Evolutionary conservation across 1,139 yeast genomes (phyloP).

Genomic region (Scheffersomyces cryptocercus): DNA sequence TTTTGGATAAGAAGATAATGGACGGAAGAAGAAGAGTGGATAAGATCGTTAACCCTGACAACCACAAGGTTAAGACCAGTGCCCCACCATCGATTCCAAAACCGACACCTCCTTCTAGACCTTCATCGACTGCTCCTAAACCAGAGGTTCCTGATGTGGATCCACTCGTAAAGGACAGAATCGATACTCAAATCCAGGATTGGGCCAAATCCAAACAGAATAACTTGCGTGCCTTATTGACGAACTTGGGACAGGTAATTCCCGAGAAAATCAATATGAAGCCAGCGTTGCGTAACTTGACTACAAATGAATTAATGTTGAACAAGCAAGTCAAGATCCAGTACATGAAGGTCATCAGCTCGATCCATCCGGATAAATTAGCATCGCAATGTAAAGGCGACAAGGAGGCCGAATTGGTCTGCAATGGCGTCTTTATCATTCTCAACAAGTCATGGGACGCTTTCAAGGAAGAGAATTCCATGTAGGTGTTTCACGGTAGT

Average conservation of each 20-base stretch:
- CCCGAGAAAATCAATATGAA: conserved; percentile 17
- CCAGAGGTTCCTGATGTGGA: conserved; percentile 8
- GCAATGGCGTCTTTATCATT: conserved; percentile 82
- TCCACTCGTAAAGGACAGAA: conserved; percentile 13
- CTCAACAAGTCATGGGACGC: conserved; percentile 90
- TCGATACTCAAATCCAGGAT: conserved; percentile 11
- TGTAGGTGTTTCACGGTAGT: conserved; percentile 1
- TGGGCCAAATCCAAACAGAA: conserved; percentile 23
- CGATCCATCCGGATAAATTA: conserved; percentile 92
- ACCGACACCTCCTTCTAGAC: conserved; percentile 10
- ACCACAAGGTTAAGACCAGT: conserved; percentile 15
- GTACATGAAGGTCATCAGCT: conserved; percentile 91
- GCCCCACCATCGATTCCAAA: conserved; percentile 18
- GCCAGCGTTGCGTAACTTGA: conserved; percentile 18
- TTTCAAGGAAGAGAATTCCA: conserved; percentile 59
- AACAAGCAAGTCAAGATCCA: conserved; percentile 88
- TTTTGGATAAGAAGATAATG: conserved; percentile 61
- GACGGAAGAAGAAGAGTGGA: conserved; percentile 85
- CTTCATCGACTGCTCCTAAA: conserved; percentile 3
- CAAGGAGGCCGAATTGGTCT: conserved; percentile 77
- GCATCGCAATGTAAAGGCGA: conserved; percentile 39
- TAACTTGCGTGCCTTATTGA: conserved; percentile 21
- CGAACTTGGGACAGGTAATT: conserved; percentile 21
- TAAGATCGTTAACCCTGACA: conserved; percentile 56
- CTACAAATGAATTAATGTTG: conserved; percentile 74